phyloP scores from a whole-genome alignment of 257 asterid species.

The Solanum piurae region DNA sequence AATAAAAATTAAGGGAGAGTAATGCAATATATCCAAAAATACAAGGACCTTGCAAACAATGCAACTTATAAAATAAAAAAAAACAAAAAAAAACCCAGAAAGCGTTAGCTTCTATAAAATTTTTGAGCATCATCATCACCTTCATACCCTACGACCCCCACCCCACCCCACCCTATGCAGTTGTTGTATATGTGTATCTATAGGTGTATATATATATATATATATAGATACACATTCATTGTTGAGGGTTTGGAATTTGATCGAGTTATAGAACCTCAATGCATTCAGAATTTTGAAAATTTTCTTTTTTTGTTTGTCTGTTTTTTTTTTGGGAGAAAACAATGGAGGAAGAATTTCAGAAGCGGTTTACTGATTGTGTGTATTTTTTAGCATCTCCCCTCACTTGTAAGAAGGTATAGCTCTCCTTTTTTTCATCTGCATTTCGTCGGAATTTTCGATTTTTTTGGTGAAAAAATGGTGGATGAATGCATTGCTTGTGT shows the following conservation, averaged over 20 bases:
- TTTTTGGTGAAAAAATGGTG: not conserved
- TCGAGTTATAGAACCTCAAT: not conserved
- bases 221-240: not conserved
- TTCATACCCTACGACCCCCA: not conserved
- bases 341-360: conserved; percentile 59
- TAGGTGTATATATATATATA: not conserved
- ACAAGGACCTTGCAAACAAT: not conserved
- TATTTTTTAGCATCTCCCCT: conserved; percentile 92
- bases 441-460: not conserved
- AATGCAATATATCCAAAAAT: not conserved
- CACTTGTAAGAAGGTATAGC: conserved; percentile 85
- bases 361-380: conserved; percentile 79
- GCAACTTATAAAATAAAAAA: not conserved
- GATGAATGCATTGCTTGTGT: not conserved
- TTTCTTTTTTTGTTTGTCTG: not conserved
- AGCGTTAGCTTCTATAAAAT: not conserved
- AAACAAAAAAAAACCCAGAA: not conserved
- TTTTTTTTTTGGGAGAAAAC: too few relatives aligned
- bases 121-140: not conserved
- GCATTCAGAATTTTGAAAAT: not conserved
- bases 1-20: not conserved
- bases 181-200: not conserved
- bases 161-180: not conserved
- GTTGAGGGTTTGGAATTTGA: not conserved
- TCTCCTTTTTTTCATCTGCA: not conserved